Evolutionary conservation across 2,329 filamentous ascomycete species (phyloP), one percentile per base, ranked within the genome.

Genomic region (Hypoxylon sp.): DNA sequence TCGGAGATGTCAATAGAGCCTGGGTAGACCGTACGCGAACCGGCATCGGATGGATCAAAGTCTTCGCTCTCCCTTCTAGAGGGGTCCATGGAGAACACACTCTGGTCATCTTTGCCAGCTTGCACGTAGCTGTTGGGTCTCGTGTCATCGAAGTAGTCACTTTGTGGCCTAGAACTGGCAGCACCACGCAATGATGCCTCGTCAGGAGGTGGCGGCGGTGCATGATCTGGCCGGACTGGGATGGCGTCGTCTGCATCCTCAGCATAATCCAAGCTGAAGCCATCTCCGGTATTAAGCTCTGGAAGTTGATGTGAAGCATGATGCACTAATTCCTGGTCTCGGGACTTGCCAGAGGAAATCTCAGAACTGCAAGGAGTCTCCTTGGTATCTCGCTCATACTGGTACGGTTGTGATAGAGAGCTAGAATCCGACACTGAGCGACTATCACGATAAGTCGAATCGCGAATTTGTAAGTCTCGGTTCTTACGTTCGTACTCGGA

Each of bases 231-330:
- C 6, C 75, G 55, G 3, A 64, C 48, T 16, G 71, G 71, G 26
- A 67, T 54, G 8, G 61, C 51, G 36, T 55, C 61, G 50, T 54
- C 67, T 65, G 55, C 71, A 64, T 46, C 72, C 70, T 56, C 61
- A 29, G 76, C 56, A 51, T 78, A 79, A 3, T 76, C 73, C n/a
- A 80, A 69, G 5, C 72, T 73, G 53, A 82, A 80, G n/a, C 73
- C 74, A 50, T 71, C 73, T 4, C 77, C 77, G 3, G 75, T 79
- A 47, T 82, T 78, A 7, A 81, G 64, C 50, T 81, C 78, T 1
- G 78, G 76, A 5, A 81, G 71, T 30, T 75, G 75, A 25, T 75
- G 74, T 13, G 58, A 55, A 30, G 53, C 40, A 19, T 53, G 55
- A 43, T 61, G 54, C 57, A 59, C 55, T 19, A 69, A 63, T 8